Base-by-base conservation (phyloP, 2,329 filamentous ascomycete genomes). In the Ophidiomyces ophidiicola region DNA sequence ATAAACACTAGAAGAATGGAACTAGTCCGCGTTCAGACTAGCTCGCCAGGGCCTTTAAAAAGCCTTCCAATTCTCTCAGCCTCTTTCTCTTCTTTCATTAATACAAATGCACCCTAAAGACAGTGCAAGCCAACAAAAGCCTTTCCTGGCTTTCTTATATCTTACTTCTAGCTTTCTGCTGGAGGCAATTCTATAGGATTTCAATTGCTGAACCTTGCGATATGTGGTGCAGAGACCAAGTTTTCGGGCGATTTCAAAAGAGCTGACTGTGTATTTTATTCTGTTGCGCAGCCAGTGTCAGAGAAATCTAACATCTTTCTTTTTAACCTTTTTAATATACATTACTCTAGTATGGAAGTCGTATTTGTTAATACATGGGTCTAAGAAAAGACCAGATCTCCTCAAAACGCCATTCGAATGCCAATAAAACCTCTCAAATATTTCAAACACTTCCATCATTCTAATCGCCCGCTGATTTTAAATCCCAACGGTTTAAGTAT, bases 201-300 rank as follows among this genome's bases (percentile, higher is more conserved):
- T 67, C 63, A 62, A 65, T 82, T 79, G 77, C 71, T 78, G 72
- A 63, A 63, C 53, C 53, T 68, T 72, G 71, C 70, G 72, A 76
- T 76, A 67, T 64, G 69, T 64, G 68, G 64, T 66, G 72, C 71
- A 69, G 53, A 76, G 71, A 76, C 58, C 56, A 59, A 70, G 50
- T 47, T 50, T 47, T 19, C 32, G 23, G 52, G 59, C 66, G 71
- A 71, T 72, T 66, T 72, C 72, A 78, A 80, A 80, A 80, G 76
- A 80, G 69, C 76, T 79, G 76, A 74, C 76, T 72, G 70, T 65
- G 75, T 67, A 74, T 71, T 71, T 64, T 68, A 56, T 58, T 60
- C 62, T 60, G 67, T 83, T 81, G 75, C 74, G 73, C 72, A 73
- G 79, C 76, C 79, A 75, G 82, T 77, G 81, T 87, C 82, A 86